phyloP scores from a whole-genome alignment of 192 early-diverging fungal species.

The Coemansia sp. region DNA sequence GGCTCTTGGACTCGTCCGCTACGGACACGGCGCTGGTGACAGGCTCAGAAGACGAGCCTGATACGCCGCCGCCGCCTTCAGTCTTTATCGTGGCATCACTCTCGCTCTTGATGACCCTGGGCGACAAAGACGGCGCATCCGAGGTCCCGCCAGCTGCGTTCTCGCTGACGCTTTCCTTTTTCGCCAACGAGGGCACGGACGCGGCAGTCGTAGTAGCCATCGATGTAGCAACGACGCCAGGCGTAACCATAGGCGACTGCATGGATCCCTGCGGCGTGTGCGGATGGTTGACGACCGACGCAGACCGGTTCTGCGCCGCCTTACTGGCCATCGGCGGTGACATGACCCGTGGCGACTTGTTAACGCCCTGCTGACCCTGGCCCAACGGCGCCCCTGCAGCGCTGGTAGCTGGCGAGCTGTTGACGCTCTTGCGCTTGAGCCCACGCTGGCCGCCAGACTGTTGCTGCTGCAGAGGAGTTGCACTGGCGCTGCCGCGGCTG shows the following conservation, averaged over 20 bases:
- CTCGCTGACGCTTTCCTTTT: not conserved
- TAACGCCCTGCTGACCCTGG: conserved; percentile 10
- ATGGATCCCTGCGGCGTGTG: conserved; percentile 4
- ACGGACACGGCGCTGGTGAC: too few relatives aligned
- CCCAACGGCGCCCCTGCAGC: not conserved
- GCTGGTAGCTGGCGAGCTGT: conserved; percentile 34
- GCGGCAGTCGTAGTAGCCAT: conserved; percentile 4
- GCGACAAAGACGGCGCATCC: not conserved
- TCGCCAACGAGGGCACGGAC: not conserved
- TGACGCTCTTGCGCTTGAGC: conserved; percentile 51
- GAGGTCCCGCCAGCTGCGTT: not conserved
- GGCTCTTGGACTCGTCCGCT: too few relatives aligned
- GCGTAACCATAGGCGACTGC: not conserved
- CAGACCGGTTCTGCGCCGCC: conserved; percentile 11
- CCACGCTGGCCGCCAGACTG: conserved; percentile 27
- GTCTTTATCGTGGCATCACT: too few relatives aligned
- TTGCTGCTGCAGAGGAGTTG: conserved; percentile 17
- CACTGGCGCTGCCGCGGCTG: conserved; percentile 11
- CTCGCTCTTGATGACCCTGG: too few relatives aligned
- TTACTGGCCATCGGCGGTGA: conserved; percentile 18
- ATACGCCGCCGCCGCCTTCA: too few relatives aligned
- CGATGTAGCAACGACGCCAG: not conserved
- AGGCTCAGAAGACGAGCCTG: too few relatives aligned
- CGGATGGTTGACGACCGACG: conserved; percentile 15
- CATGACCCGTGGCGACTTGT: conserved; percentile 42